Percentiles rank a stretch among this genome's conserved stretches.
Conservation (phyloP, 1,139 yeast genomes). For the Kurtzmaniella quercitrusa region DNA sequence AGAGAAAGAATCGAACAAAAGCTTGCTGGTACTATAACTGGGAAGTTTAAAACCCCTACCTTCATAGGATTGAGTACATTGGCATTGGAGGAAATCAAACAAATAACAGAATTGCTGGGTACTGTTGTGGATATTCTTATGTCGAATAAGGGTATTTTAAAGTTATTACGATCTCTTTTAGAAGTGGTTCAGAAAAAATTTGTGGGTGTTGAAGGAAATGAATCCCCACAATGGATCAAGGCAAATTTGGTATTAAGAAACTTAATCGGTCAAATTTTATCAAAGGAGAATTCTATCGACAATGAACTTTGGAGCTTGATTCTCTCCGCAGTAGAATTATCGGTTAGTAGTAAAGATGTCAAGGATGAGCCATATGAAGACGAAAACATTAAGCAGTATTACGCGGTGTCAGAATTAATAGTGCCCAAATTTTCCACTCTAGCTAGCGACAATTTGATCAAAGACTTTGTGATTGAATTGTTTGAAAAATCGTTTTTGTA, state of each 20-base stretch:
- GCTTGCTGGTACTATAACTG: conserved; percentile 20
- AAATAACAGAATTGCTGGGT: conserved; percentile 25
- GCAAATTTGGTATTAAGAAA: conserved; percentile 29
- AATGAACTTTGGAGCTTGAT: conserved; percentile 45
- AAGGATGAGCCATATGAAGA: conserved; percentile 35
- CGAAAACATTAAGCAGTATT: conserved; percentile 47
- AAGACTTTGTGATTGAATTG: conserved; percentile 35
- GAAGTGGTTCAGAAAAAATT: conserved; percentile 30
- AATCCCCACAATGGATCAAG: conserved; percentile 40
- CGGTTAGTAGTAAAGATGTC: conserved; percentile 26
- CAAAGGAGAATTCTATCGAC: conserved; percentile 13
- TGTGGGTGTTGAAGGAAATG: conserved; percentile 25
- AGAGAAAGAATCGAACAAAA: conserved; percentile 47
- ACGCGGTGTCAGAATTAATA: conserved; percentile 36
- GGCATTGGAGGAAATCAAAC: conserved; percentile 40
- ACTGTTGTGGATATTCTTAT: conserved; percentile 31
- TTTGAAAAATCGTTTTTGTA: conserved; percentile 34
- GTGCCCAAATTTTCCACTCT: conserved; percentile 31
- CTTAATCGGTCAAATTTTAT: conserved; percentile 18
- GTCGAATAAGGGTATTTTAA: conserved; percentile 41
- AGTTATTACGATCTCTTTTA: conserved; percentile 20
- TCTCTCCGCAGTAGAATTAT: conserved; percentile 37
- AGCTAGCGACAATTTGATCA: conserved; percentile 26
- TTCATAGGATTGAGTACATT: conserved; percentile 59
- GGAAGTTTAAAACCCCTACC: conserved; percentile 52